Evolutionary conservation across 2,329 filamentous ascomycete species (phyloP).

Genomic region (Ambrosiella beaveri): DNA sequence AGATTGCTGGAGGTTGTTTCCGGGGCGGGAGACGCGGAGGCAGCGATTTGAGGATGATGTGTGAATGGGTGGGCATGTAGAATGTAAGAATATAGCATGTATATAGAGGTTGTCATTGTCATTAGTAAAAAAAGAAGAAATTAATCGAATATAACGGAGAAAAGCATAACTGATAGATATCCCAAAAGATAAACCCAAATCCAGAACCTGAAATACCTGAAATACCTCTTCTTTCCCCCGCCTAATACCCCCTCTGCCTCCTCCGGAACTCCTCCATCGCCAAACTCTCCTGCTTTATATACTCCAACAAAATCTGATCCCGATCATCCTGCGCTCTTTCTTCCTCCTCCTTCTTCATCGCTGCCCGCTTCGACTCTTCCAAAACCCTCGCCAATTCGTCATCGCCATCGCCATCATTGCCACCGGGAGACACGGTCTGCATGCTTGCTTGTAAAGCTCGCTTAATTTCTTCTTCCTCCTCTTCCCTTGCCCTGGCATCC

Average conservation of each 20-base stretch:
- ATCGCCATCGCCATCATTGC: background rate
- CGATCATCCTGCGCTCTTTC: background rate
- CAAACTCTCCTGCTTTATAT: constrained; percentile 6
- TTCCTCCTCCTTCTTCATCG: background rate
- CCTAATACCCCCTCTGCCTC: background rate
- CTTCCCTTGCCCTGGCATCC: background rate
- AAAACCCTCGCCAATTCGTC: background rate
- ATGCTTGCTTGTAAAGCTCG: background rate
- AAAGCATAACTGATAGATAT: background rate
- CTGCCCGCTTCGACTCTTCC: background rate
- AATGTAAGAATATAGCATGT: background rate
- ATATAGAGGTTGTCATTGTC: background rate
- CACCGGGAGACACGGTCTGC: background rate
- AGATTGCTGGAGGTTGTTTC: constrained; percentile 55
- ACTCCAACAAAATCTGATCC: constrained; percentile 5
- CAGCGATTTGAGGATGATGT: background rate
- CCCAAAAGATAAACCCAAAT: background rate
- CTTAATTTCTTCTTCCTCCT: background rate
- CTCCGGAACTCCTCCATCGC: constrained; percentile 3
- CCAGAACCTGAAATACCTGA: background rate
- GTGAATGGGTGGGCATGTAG: background rate
- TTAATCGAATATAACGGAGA: background rate
- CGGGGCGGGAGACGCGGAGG: background rate
- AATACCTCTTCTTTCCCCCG: background rate
- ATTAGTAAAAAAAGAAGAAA: background rate